Base-by-base conservation (phyloP, 2,329 filamentous ascomycete species). In the Monilinia vaccinii-corymbosi region DNA sequence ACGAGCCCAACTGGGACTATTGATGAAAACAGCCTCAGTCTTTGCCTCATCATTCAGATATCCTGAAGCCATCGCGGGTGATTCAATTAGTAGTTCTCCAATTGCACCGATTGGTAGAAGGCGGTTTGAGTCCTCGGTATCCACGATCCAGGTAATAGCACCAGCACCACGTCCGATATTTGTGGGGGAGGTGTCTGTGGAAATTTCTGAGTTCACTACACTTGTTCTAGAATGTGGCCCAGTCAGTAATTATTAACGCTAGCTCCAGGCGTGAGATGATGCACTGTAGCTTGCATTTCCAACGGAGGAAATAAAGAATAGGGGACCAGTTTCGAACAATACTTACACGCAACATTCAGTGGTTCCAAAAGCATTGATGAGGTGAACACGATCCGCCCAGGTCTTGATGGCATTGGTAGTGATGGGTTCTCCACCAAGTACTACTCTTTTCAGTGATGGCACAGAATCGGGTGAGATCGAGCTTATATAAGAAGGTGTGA, bases 71-170 rank as follows among this genome's bases (percentile, higher is more conserved):
- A 77, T 61, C 4, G 70, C 62, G 14, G 70, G 72, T 4, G 75
- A 75, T 56, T 74, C 71, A 2, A 77, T 64, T 2, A 73, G 66
- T 14, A 78, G 65, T 62, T 76, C 74, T 13, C 74, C 74, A n/a
- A 74, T 65, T 21, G 60, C 53, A 2, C 73, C 74, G 16, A 70
- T 52, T 16, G 73, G 70, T 16, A 68, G 63, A 11, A 74, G 67
- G 14, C 47, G 70, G 45, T 76, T 66, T 18, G 71, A 69, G 40
- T 76, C 70, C 3, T 69, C 62, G 2, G 73, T 72, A 51, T 78
- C 72, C 4, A 75, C 71, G 23, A 79, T 65, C 74, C 75, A 78
- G 48, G 58, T 21, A 1, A 48, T 16, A 8, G 40, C 36, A 25
- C 58, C 51, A 3, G 71, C 58, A 16, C 66, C 50, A 16, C 60